Evolutionary conservation across 257 asterid species (phyloP).

Genomic region (Ballota nigra): DNA sequence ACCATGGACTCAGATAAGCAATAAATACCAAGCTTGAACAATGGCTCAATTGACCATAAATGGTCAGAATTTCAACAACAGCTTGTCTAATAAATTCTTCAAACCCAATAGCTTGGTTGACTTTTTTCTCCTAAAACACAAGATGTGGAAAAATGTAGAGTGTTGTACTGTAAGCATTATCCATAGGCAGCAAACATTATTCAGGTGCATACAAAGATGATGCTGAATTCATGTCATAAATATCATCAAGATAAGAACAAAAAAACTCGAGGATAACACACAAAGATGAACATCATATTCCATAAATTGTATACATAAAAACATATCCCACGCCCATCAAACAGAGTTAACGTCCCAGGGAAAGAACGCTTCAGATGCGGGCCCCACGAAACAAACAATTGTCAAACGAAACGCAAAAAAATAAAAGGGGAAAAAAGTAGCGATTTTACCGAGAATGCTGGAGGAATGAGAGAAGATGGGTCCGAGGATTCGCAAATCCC

Average conservation of each 20-base stretch:
- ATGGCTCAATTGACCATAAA: neutral
- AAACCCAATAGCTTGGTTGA: neutral
- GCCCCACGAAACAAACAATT: neutral
- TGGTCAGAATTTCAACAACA: conserved; percentile 14
- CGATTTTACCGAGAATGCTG: conserved; percentile 68
- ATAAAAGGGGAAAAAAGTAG: neutral
- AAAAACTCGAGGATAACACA: neutral
- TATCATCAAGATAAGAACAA: conserved; percentile 2
- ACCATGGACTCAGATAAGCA: neutral
- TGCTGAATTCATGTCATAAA: conserved; percentile 4
- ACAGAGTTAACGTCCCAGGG: neutral
- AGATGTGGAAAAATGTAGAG: neutral
- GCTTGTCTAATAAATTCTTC: neutral
- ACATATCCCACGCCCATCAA: neutral
- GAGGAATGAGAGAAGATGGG: conserved; percentile 97
- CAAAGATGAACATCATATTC: neutral
- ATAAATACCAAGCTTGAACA: neutral
- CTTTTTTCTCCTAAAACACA: conserved; percentile 2
- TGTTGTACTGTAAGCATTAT: neutral
- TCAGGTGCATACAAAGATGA: neutral
- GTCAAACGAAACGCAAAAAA: neutral
- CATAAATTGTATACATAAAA: neutral
- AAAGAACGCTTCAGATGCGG: neutral
- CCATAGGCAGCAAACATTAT: conserved; percentile 7
- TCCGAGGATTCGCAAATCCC: conserved; percentile 95